A percentile compares a stretch with the other conserved stretches of the same genome.
Evolutionary conservation across 257 asterid genomes (phyloP).

Genomic region (Solanum bulbocastanum): DNA sequence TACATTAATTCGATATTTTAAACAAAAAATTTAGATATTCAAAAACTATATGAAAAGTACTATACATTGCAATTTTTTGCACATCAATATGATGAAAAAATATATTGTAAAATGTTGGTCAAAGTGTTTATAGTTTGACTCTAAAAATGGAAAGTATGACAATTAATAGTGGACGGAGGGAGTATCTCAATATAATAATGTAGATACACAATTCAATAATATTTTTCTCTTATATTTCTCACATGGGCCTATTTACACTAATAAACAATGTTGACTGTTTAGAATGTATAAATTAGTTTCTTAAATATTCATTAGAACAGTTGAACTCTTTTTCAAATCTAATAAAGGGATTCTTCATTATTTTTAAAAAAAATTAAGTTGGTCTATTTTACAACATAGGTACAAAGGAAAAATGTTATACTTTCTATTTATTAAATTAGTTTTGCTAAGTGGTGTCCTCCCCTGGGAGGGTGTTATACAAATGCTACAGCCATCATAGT

Average conservation of each 20-base stretch:
- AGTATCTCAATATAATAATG: not conserved
- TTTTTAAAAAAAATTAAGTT: not conserved
- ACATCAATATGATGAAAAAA: no score
- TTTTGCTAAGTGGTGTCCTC: not conserved
- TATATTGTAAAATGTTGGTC: no score
- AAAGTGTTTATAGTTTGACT: no score
- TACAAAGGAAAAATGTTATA: not conserved
- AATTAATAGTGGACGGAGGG: no score
- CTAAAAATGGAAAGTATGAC: no score
- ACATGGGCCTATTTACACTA: not conserved
- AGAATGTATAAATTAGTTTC: not conserved
- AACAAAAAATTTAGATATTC: no score
- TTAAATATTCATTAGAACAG: not conserved
- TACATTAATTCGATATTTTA: no score
- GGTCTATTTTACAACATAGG: not conserved
- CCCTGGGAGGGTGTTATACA: not conserved
- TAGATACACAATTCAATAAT: not conserved
- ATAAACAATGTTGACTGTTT: not conserved
- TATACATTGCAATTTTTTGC: no score
- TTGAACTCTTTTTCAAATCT: not conserved
- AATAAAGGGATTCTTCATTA: not conserved
- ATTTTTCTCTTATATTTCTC: not conserved
- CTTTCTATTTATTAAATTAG: not conserved
- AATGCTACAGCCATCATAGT: not conserved
- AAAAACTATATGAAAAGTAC: no score